These are phyloP conservation scores for Emydomyces testavorans DNA, from an alignment of 2,329 filamentous ascomycete species.

Conservation along the genomic window DNA sequence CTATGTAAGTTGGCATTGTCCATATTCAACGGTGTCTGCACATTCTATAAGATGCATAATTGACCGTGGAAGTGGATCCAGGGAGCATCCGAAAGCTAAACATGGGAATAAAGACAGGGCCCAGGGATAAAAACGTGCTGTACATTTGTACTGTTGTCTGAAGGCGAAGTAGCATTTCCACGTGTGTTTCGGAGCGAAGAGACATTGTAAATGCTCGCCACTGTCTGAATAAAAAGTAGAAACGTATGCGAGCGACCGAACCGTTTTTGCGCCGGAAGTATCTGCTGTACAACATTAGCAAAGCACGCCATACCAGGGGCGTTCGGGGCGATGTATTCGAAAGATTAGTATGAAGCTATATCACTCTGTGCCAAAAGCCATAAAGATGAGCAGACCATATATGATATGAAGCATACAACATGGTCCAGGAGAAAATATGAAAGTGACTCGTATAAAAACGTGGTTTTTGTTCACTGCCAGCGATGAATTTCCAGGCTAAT, in stretches of 20 bases:
- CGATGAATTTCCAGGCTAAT: too few species aligned
- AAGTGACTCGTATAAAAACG: not conserved
- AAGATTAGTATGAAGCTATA: constrained; percentile 3
- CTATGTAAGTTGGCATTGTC: too few species aligned
- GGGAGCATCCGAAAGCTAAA: not conserved
- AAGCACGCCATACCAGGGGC: not conserved
- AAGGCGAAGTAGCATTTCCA: constrained; percentile 1
- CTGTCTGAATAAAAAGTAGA: constrained; percentile 7
- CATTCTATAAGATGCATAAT: not conserved
- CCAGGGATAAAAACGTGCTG: not conserved
- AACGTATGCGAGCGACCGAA: constrained; percentile 7
- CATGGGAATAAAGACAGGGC: not conserved
- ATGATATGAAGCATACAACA: too few species aligned
- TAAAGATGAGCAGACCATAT: not conserved
- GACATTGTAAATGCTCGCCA: not conserved
- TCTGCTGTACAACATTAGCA: constrained; percentile 12
- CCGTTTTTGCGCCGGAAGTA: constrained; percentile 4
- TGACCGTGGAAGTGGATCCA: not conserved
- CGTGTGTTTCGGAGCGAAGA: constrained; percentile 9
- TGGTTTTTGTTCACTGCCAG: not conserved
- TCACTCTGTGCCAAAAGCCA: not conserved
- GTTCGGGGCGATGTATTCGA: not conserved
- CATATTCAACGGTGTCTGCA: not conserved
- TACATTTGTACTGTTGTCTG: not conserved
- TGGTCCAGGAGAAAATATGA: not conserved